Conservation (phyloP, 148 eudicot genomes). For the Vaccinium corymbosum region DNA sequence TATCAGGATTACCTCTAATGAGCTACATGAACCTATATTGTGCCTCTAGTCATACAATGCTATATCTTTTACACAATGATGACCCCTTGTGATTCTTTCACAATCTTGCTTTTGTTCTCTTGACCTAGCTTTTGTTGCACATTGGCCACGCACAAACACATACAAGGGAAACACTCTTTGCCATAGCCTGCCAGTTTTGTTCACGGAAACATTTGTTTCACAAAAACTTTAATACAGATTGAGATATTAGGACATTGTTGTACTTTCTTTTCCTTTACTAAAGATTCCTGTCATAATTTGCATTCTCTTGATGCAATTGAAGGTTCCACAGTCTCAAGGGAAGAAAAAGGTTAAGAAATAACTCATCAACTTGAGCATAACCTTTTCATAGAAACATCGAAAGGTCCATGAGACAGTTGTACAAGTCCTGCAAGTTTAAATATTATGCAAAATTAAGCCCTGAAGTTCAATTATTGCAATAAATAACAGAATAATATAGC, state of each 20-base stretch:
- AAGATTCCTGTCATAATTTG: neutral
- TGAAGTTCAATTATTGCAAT: neutral
- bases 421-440: constrained; percentile 44
- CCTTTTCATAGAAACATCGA: constrained; percentile 64
- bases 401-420: constrained; percentile 64
- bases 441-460: neutral
- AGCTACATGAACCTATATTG: neutral
- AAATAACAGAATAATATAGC: neutral
- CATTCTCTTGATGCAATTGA: neutral
- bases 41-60: neutral
- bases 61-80: neutral
- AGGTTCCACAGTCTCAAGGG: neutral
- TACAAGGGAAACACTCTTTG: neutral
- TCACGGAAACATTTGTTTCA: neutral
- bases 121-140: neutral
- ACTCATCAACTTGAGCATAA: constrained; percentile 16
- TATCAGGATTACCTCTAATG: neutral
- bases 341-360: neutral
- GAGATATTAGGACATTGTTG: neutral
- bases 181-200: neutral
- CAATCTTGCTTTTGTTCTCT: neutral
- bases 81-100: constrained; percentile 3
- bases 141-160: neutral
- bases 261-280: neutral
- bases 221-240: neutral